Base-by-base conservation (phyloP, 2,329 filamentous ascomycete genomes). In the Endothia cerciana region DNA sequence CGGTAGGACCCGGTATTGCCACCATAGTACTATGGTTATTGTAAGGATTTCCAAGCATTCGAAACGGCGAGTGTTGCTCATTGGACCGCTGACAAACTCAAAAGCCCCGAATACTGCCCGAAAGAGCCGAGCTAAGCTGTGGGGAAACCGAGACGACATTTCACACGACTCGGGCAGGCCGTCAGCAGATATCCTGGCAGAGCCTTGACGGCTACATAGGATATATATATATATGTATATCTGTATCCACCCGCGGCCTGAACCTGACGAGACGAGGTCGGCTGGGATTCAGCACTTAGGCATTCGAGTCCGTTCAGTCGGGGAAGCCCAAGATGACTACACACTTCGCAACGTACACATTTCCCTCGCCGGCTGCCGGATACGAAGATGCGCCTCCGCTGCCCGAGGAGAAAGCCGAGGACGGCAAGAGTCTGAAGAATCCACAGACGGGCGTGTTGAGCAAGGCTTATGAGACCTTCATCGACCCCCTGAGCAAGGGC, bases 371-470 rank as follows among this genome's bases (percentile, higher is more conserved):
- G 17, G 76, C 89, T 1, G 76, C 79, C 33, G 87, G 86, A 25
- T 89, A 85, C 72, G 82, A 87, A 71, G 76, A 82, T 60, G 82
- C 83, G n/a, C 77, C 82, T 33, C 82, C 87, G 30, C 76, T 90
- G 6, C 76, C 87, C 8, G 77, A 83, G 59, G 88, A 91, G 70
- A 83, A 78, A 69, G 82, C 83, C 57, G 86, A 85, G 45, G 91
- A 97, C 75, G 91, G 91, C 58, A 97, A 96, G 79, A 93, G 90
- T 60, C 86, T 87, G 71, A 81, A 85, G 62, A 96, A 96, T 72
- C 87, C 87, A 0, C 81, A 85, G 40, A 81, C 86, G 0, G 84
- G 83, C 1, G 77, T 82, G 4, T 79, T 85, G 60, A 94, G 91
- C 74, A 78, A 83, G 62, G 87, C 91, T 17, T 97, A 97, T 73